phyloP scores from a whole-genome alignment of 257 asterid genomes.

The Lantana camara region DNA sequence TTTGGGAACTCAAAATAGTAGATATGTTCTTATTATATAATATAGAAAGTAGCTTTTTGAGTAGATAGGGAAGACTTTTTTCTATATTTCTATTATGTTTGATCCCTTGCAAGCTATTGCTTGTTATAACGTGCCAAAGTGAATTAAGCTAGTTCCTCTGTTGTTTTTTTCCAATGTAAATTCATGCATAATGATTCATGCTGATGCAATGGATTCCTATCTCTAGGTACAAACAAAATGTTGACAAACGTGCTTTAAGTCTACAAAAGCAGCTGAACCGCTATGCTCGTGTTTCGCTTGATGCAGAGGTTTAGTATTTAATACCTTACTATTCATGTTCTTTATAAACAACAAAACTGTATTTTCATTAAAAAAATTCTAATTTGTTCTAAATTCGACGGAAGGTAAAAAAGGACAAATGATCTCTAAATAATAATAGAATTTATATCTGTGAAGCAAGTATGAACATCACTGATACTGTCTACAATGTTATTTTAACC shows the following conservation, averaged over 20 bases:
- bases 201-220: slow-evolving; percentile 27
- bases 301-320: slow-evolving; percentile 67
- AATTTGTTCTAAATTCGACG: background rate
- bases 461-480: slow-evolving; percentile 6
- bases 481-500: background rate
- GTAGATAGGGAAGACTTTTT: background rate
- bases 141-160: slow-evolving; percentile 1
- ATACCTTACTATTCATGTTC: background rate
- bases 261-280: slow-evolving; percentile 83
- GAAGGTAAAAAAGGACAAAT: background rate
- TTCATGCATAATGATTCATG: slow-evolving; percentile 22
- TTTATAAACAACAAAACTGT: too few species aligned
- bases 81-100: slow-evolving; percentile 4
- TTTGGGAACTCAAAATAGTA: slow-evolving; percentile 4
- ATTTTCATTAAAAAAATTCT: too few species aligned
- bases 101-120: slow-evolving; percentile 14
- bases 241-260: slow-evolving; percentile 55
- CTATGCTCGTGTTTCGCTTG: slow-evolving; percentile 78
- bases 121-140: slow-evolving; percentile 4
- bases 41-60: background rate
- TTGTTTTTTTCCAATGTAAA: background rate
- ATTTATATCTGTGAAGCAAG: slow-evolving; percentile 29
- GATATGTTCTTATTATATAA: background rate
- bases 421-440: background rate
- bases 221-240: slow-evolving; percentile 73